phyloP scores from a whole-genome alignment of 192 early-diverging fungal species.

The Gorgonomyces haynaldii region DNA sequence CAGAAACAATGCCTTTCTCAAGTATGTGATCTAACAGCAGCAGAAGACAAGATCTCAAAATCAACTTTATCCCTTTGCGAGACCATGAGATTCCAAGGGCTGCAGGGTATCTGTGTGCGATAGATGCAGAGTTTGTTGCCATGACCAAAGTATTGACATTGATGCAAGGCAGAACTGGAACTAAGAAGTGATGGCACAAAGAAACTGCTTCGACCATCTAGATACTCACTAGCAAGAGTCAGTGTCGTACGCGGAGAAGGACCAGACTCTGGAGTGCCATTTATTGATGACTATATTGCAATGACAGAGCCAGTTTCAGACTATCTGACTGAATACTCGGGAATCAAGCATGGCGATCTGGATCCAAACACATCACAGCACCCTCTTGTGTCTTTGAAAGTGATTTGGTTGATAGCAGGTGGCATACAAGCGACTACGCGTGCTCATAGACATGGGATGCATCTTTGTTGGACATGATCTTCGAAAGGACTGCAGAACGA shows the following conservation, averaged over 20 bases:
- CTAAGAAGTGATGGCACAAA: constrained; percentile 86
- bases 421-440: constrained; percentile 83
- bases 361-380: constrained; percentile 57
- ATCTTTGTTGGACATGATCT: constrained; percentile 91
- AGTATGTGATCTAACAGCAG: constrained; percentile 26
- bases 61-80: constrained; percentile 35
- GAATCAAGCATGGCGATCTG: constrained; percentile 71
- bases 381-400: constrained; percentile 80
- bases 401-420: constrained; percentile 18
- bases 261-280: constrained; percentile 59
- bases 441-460: constrained; percentile 82
- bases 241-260: constrained; percentile 79
- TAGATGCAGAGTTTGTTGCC: constrained; percentile 96
- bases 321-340: constrained; percentile 87
- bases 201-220: constrained; percentile 65
- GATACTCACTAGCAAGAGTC: constrained; percentile 76
- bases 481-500: constrained; percentile 89
- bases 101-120: constrained; percentile 58
- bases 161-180: constrained; percentile 71
- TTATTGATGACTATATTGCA: constrained; percentile 94
- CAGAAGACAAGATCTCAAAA: constrained; percentile 27
- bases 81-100: constrained; percentile 47
- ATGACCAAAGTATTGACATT: constrained; percentile 35
- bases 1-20: constrained; percentile 44
- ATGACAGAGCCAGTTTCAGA: constrained; percentile 78